phyloP scores from a whole-genome alignment of 352 stramenopile genomes.

The Peronosclerospora sorghi region DNA sequence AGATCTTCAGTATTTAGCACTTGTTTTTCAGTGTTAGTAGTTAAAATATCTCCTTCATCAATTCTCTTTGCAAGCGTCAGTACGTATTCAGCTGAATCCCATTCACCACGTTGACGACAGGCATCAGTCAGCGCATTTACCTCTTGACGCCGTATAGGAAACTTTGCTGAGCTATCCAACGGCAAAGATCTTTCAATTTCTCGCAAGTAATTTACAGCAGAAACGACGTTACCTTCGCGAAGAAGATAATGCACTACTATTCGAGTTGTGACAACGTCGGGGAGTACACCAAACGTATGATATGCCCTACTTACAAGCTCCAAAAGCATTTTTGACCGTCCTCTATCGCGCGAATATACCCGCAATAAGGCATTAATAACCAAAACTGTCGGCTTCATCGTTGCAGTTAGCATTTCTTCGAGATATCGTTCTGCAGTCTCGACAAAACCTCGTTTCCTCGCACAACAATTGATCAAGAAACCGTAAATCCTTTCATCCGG shows the following conservation, averaged over 20 bases:
- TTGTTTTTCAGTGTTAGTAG: neutral
- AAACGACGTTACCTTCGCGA: slow-evolving; percentile 15
- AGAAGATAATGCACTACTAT: slow-evolving; percentile 39
- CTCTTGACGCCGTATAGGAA: slow-evolving; percentile 18
- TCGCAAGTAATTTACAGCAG: slow-evolving; percentile 22
- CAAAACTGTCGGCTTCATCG: slow-evolving; percentile 29
- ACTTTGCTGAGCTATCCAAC: neutral
- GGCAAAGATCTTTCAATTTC: slow-evolving; percentile 7
- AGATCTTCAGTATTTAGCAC: slow-evolving; percentile 5
- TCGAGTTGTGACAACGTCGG: slow-evolving; percentile 32
- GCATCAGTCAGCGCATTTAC: slow-evolving; percentile 38
- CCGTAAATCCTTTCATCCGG: slow-evolving; percentile 39
- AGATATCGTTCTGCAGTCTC: slow-evolving; percentile 30
- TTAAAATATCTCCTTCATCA: neutral
- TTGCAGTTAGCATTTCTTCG: slow-evolving; percentile 26
- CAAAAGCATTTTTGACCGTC: slow-evolving; percentile 22
- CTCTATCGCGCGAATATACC: slow-evolving; percentile 29
- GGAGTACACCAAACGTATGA: slow-evolving; percentile 24
- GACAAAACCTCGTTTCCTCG: slow-evolving; percentile 23
- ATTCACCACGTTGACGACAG: slow-evolving; percentile 30
- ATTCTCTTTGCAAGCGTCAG: slow-evolving; percentile 4
- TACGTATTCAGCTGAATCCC: slow-evolving; percentile 20
- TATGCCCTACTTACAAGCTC: slow-evolving; percentile 23
- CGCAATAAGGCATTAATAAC: slow-evolving; percentile 53
- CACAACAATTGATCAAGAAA: slow-evolving; percentile 60